A percentile compares a stretch with the other conserved stretches of the same genome.
These are phyloP conservation scores for Macroventuria anomochaeta DNA, from an alignment of 2,329 filamentous ascomycete species.

Conservation along the genomic window DNA sequence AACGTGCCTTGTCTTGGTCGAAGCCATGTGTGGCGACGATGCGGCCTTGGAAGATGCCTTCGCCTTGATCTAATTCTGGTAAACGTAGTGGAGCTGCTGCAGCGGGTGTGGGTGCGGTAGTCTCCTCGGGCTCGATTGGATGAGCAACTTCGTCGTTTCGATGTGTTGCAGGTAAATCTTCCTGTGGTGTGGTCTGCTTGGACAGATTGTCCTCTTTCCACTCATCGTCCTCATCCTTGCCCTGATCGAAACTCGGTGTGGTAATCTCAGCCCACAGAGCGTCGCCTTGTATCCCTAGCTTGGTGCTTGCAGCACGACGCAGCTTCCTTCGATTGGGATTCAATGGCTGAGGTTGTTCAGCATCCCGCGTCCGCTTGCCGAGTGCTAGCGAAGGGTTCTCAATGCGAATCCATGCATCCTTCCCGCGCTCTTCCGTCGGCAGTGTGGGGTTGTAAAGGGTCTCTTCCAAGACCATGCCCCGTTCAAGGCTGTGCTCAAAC, in stretches of 20 bases:
- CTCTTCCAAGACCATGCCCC: constrained; percentile 92
- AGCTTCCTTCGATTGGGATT: constrained; percentile 74
- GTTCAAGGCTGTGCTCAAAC: constrained; percentile 80
- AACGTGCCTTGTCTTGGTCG: constrained; percentile 49
- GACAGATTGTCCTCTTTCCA: constrained; percentile 42
- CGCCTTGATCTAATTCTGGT: constrained; percentile 3
- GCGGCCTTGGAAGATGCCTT: constrained; percentile 54
- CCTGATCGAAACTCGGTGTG: constrained; percentile 45
- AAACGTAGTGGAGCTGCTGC: neutral
- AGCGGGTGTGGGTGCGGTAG: neutral
- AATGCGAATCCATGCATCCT: constrained; percentile 71
- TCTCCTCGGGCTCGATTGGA: neutral
- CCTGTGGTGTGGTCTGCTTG: constrained; percentile 29
- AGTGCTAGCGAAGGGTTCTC: constrained; percentile 51
- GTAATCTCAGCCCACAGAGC: constrained; percentile 92
- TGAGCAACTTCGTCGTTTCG: constrained; percentile 3
- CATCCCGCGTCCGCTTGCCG: constrained; percentile 44
- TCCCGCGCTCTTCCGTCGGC: constrained; percentile 73
- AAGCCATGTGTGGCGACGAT: constrained; percentile 54
- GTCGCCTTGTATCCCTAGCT: constrained; percentile 78
- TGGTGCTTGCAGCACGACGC: constrained; percentile 84
- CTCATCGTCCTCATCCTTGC: constrained; percentile 37
- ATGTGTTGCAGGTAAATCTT: constrained; percentile 14
- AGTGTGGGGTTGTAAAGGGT: constrained; percentile 79
- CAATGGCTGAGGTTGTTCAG: constrained; percentile 37